A percentile compares a stretch with the other conserved stretches of the same genome.
These are phyloP conservation scores for Anthostomella pinea DNA, from an alignment of 2,329 filamentous ascomycete species.

Conservation along the genomic window DNA sequence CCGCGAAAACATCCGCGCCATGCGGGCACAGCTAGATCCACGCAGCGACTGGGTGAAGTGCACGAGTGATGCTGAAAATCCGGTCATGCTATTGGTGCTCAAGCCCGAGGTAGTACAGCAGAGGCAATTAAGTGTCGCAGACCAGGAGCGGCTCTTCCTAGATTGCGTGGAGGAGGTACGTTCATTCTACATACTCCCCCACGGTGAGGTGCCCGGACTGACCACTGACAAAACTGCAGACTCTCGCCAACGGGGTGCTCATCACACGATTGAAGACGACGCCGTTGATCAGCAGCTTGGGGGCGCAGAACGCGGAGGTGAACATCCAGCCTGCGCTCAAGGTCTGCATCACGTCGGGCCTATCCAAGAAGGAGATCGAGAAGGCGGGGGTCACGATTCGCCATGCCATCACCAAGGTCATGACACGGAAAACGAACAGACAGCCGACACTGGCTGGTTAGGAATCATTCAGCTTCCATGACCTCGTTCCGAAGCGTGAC, in stretches of 20 bases:
- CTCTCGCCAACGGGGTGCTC: slow-evolving; percentile 81
- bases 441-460: slow-evolving; percentile 39
- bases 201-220: background rate
- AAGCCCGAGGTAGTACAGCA: slow-evolving; percentile 78
- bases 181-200: slow-evolving; percentile 11
- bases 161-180: slow-evolving; percentile 95
- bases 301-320: slow-evolving; percentile 66
- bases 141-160: slow-evolving; percentile 81
- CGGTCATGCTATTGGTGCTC: slow-evolving; percentile 77
- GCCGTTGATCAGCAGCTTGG: slow-evolving; percentile 61
- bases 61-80: slow-evolving; percentile 80
- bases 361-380: slow-evolving; percentile 93
- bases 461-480: slow-evolving; percentile 22
- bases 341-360: slow-evolving; percentile 81
- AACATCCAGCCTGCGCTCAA: slow-evolving; percentile 79
- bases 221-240: slow-evolving; percentile 44
- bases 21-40: slow-evolving; percentile 85
- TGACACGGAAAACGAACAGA: slow-evolving; percentile 61
- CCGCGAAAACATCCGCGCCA: slow-evolving; percentile 80
- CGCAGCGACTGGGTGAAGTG: slow-evolving; percentile 90
- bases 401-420: slow-evolving; percentile 90
- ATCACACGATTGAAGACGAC: slow-evolving; percentile 83
- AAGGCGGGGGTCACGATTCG: slow-evolving; percentile 85
- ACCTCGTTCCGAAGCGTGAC: slow-evolving; percentile 6
- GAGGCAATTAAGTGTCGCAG: slow-evolving; percentile 64